These are phyloP conservation scores for Venturia pyrina DNA, from an alignment of 2,329 filamentous ascomycete genomes.

Conservation along the genomic window DNA sequence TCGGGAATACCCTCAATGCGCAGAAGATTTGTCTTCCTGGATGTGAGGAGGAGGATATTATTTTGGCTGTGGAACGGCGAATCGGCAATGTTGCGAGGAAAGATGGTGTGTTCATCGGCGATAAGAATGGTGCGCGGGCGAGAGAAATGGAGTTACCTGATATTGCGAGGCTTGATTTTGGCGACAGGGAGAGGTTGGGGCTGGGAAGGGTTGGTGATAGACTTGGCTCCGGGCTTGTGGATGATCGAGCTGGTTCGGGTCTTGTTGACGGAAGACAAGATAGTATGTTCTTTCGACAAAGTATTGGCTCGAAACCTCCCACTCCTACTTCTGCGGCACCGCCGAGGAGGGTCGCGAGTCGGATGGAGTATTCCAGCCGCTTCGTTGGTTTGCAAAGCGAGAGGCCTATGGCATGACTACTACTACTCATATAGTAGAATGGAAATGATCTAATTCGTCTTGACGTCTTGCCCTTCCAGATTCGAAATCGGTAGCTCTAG, in stretches of 20 bases:
- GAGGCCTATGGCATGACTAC: not conserved
- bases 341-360: not conserved
- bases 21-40: constrained; percentile 61
- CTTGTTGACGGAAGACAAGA: not conserved
- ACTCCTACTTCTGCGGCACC: not conserved
- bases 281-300: constrained; percentile 1
- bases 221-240: not conserved
- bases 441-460: not conserved
- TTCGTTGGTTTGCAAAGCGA: not conserved
- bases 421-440: not conserved
- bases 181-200: constrained; percentile 8
- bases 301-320: not conserved
- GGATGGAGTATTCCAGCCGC: not conserved
- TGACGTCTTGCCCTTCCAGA: not conserved
- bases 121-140: not conserved
- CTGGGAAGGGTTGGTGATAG: not conserved
- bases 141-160: constrained; percentile 6
- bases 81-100: not conserved
- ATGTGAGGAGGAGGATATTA: constrained; percentile 18
- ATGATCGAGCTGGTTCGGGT: not conserved
- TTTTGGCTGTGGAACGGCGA: not conserved
- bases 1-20: constrained; percentile 66
- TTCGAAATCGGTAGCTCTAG: no score
- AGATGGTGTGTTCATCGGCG: not conserved
- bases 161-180: constrained; percentile 7